These are phyloP conservation scores for Gloeostereum incarnatum DNA, from an alignment of 768 basidiomycete genomes.

Conservation along the genomic window DNA sequence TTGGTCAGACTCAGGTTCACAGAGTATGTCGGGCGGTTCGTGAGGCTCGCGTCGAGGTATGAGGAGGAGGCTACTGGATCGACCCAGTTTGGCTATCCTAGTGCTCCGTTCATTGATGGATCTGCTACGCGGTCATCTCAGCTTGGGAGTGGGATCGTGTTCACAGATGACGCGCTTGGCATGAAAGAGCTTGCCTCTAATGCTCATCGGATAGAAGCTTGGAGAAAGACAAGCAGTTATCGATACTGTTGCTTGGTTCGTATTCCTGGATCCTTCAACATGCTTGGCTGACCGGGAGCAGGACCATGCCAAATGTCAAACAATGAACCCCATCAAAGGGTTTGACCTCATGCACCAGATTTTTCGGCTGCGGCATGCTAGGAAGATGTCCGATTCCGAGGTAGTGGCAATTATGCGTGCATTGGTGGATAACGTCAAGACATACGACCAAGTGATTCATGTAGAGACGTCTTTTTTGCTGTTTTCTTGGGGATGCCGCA, in stretches of 20 bases:
- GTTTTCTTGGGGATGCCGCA: not conserved
- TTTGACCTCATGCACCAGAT: constrained; percentile 87
- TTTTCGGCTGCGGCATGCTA: constrained; percentile 66
- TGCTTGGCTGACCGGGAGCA: constrained; percentile 16
- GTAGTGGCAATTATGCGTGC: constrained; percentile 65
- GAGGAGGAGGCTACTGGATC: constrained; percentile 72
- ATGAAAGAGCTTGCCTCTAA: constrained; percentile 67
- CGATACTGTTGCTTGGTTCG: constrained; percentile 57
- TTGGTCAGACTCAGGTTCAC: constrained; percentile 83
- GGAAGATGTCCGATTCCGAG: constrained; percentile 65
- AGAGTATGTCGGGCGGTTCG: constrained; percentile 83
- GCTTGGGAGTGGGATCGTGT: constrained; percentile 78
- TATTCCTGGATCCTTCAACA: not conserved
- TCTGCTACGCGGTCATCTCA: constrained; percentile 18
- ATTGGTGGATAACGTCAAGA: constrained; percentile 60
- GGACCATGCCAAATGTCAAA: constrained; percentile 57
- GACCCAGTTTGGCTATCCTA: constrained; percentile 71
- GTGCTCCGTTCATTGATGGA: constrained; percentile 37
- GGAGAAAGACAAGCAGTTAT: constrained; percentile 81
- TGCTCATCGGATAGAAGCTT: constrained; percentile 84
- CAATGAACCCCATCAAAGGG: constrained; percentile 55
- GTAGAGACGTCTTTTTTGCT: constrained; percentile 27
- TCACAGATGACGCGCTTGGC: constrained; percentile 60
- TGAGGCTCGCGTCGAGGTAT: constrained; percentile 82
- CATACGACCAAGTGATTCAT: constrained; percentile 87